Percentiles rank a stretch among this genome's conserved stretches.
phyloP scores from a whole-genome alignment of 176 grass and related monocot genomes.

The Musa acuminata region DNA sequence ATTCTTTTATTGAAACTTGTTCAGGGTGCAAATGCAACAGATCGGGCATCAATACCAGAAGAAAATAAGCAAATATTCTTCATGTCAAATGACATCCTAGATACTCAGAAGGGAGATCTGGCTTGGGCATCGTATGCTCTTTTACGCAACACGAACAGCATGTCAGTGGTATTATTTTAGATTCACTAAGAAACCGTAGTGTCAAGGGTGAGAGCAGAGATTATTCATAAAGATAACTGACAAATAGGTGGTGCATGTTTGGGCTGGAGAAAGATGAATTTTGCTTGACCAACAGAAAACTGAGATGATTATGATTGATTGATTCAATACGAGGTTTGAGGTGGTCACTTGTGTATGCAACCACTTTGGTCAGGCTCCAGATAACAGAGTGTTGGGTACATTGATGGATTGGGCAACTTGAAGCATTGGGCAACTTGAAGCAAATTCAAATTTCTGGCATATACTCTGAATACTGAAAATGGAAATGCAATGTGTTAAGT shows the following conservation, averaged over 20 bases:
- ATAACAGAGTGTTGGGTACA: too few relatives aligned
- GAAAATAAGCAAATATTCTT: conserved; percentile 65
- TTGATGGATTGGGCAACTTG: too few relatives aligned
- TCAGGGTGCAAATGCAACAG: conserved; percentile 59
- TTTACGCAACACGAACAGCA: conserved; percentile 73
- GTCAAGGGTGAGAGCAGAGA: neutral
- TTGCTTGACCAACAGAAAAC: too few relatives aligned
- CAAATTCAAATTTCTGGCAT: too few relatives aligned
- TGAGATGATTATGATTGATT: too few relatives aligned
- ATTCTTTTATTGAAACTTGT: conserved; percentile 15
- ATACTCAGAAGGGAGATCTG: conserved; percentile 51
- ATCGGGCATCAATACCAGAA: conserved; percentile 47
- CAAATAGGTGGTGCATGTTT: neutral
- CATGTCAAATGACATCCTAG: conserved; percentile 49
- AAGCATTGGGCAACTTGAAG: too few relatives aligned
- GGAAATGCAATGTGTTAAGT: too few relatives aligned
- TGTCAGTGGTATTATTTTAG: conserved; percentile 55
- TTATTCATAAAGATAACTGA: neutral
- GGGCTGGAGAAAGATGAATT: too few relatives aligned
- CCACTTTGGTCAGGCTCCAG: too few relatives aligned
- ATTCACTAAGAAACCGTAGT: neutral
- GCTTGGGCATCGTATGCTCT: conserved; percentile 80
- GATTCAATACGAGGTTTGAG: too few relatives aligned
- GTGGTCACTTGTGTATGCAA: too few relatives aligned
- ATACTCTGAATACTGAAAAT: too few relatives aligned